phyloP scores from a whole-genome alignment of 208 protist genomes.

The Trichomonas vaginalis region DNA sequence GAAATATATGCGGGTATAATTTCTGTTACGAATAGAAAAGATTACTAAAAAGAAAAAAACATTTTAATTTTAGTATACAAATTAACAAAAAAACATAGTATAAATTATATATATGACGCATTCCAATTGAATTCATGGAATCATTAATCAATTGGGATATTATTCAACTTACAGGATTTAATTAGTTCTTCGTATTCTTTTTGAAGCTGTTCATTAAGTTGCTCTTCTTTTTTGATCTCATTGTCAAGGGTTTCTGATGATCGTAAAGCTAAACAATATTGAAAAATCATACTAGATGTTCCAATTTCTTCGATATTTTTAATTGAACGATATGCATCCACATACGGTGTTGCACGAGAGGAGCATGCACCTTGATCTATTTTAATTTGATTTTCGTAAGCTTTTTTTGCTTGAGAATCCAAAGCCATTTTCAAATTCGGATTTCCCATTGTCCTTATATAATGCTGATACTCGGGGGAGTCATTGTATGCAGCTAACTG shows the following conservation, averaged over 20 bases:
- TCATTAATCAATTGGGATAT: background rate
- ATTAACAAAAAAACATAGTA: no score
- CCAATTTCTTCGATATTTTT: background rate
- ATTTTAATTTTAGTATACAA: no score
- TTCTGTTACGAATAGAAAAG: no score
- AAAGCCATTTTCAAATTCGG: background rate
- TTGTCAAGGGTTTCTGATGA: background rate
- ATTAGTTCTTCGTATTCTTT: background rate
- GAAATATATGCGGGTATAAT: no score
- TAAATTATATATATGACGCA: no score
- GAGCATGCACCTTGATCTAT: background rate
- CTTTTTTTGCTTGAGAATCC: background rate
- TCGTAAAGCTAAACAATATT: background rate
- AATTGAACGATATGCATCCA: background rate
- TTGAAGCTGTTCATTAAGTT: background rate
- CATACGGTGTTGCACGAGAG: background rate
- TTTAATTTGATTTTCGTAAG: background rate
- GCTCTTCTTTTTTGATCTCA: background rate
- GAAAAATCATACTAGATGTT: background rate
- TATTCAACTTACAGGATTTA: background rate
- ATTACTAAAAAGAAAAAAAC: no score
- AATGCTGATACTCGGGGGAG: background rate
- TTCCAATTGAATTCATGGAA: no score
- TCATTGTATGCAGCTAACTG: background rate
- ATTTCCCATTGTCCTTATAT: background rate